A percentile compares a stretch with the other conserved stretches of the same genome.
Evolutionary conservation across 192 early-diverging fungal genomes (phyloP).

Genomic region (Rhizophagus clarus): DNA sequence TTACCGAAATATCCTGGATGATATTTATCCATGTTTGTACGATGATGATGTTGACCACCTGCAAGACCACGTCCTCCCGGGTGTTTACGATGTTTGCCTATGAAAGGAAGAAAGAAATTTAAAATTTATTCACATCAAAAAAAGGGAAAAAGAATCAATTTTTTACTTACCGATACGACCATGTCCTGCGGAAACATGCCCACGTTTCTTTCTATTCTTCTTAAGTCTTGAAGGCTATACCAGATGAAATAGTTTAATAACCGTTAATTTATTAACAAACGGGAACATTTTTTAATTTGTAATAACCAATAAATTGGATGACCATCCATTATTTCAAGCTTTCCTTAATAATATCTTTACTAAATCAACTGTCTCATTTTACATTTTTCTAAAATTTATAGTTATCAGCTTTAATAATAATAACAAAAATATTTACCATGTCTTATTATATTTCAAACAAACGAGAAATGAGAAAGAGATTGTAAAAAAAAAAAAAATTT

Average conservation of each 20-base stretch:
- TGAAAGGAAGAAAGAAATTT: background rate
- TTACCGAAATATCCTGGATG: conserved; percentile 99
- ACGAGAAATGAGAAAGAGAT: background rate
- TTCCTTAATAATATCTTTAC: background rate
- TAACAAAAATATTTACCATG: background rate
- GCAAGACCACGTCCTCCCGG: conserved; percentile 99
- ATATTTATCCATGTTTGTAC: conserved; percentile 99
- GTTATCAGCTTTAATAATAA: background rate
- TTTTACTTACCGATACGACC: conserved; percentile 89
- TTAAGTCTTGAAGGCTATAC: conserved; percentile 76
- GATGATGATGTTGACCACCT: conserved; percentile 99
- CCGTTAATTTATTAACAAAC: too few relatives aligned
- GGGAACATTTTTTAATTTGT: too few relatives aligned
- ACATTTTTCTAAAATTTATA: background rate
- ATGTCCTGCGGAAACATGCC: conserved; percentile 99
- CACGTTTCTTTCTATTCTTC: conserved; percentile 95
- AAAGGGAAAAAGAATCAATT: background rate
- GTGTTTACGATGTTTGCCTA: conserved; percentile 98
- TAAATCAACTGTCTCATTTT: background rate
- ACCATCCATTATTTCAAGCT: background rate
- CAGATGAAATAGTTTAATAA: background rate
- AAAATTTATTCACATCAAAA: background rate
- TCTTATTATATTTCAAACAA: background rate
- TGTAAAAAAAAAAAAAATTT: background rate
- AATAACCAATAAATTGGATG: too few relatives aligned